These are phyloP conservation scores for Zygnema circumcarinatum DNA, from an alignment of 139 green algal genomes.

Conservation along the genomic window DNA sequence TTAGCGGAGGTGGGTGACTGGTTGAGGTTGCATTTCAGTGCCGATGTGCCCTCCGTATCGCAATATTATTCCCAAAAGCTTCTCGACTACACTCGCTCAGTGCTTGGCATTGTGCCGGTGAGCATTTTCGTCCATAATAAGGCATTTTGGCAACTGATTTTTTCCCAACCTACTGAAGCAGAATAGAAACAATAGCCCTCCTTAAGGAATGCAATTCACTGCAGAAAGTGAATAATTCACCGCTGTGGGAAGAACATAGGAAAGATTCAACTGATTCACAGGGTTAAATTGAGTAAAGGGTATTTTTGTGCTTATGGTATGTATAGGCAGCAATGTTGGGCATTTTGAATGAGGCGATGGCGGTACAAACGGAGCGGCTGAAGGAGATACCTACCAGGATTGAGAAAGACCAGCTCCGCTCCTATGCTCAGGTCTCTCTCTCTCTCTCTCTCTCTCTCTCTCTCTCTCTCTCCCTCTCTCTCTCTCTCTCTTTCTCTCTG, in stretches of 20 bases:
- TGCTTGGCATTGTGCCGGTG: conserved; percentile 1
- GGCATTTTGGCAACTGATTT: too few relatives aligned
- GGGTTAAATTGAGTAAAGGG: too few relatives aligned
- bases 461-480: not conserved
- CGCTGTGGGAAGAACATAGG: too few relatives aligned
- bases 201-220: too few relatives aligned
- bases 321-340: not conserved
- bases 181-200: too few relatives aligned
- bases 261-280: too few relatives aligned
- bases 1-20: not conserved
- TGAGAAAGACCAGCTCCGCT: not conserved
- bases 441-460: not conserved
- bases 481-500: not conserved
- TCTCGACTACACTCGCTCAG: not conserved
- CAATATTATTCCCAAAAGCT: not conserved
- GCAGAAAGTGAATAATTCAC: too few relatives aligned
- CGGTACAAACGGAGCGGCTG: not conserved
- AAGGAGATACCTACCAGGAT: conserved; percentile 6
- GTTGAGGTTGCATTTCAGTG: not conserved
- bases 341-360: conserved; percentile 9
- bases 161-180: too few relatives aligned
- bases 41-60: not conserved
- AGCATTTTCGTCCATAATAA: too few relatives aligned
- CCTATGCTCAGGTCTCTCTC: not conserved
- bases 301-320: too few relatives aligned